A percentile compares a stretch with the other conserved stretches of the same genome.
These are phyloP conservation scores for Coemansia sp. DNA, from an alignment of 192 early-diverging fungal species.

Conservation along the genomic window DNA sequence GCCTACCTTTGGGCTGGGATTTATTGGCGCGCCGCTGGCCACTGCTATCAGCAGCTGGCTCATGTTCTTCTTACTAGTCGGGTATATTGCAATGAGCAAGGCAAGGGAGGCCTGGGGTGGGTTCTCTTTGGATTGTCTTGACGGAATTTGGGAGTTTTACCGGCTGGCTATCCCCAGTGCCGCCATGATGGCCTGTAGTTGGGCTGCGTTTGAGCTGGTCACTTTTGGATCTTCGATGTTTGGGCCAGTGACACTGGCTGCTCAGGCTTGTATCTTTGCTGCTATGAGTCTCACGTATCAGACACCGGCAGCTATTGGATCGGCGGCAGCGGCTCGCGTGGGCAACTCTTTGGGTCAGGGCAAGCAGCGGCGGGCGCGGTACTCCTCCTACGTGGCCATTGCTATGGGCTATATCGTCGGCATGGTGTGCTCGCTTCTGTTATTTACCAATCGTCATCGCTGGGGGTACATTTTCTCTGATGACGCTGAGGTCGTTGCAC, in stretches of 20 bases:
- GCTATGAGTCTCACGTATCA: constrained; percentile 74
- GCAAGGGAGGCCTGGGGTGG: constrained; percentile 78
- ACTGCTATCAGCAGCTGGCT: constrained; percentile 67
- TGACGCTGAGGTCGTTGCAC: constrained; percentile 27
- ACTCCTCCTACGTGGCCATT: constrained; percentile 61
- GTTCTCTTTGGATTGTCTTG: constrained; percentile 66
- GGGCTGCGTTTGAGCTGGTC: constrained; percentile 80
- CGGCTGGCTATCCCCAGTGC: constrained; percentile 81
- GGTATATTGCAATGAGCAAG: constrained; percentile 57
- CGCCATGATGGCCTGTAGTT: constrained; percentile 83
- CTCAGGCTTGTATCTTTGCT: constrained; percentile 79
- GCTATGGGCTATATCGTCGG: constrained; percentile 63
- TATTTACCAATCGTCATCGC: constrained; percentile 58
- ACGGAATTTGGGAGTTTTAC: constrained; percentile 65
- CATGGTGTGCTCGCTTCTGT: constrained; percentile 58
- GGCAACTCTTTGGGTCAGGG: constrained; percentile 72
- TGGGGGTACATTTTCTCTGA: constrained; percentile 68
- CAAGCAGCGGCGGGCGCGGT: constrained; percentile 59
- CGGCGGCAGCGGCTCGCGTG: constrained; percentile 79
- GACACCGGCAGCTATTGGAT: constrained; percentile 67
- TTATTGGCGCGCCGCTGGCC: constrained; percentile 71
- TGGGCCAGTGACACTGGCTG: constrained; percentile 76
- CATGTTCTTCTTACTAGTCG: constrained; percentile 56
- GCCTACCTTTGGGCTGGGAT: constrained; percentile 57
- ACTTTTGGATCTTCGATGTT: constrained; percentile 77